These are phyloP conservation scores for Vararia minispora DNA, from an alignment of 768 basidiomycete species.

Conservation along the genomic window DNA sequence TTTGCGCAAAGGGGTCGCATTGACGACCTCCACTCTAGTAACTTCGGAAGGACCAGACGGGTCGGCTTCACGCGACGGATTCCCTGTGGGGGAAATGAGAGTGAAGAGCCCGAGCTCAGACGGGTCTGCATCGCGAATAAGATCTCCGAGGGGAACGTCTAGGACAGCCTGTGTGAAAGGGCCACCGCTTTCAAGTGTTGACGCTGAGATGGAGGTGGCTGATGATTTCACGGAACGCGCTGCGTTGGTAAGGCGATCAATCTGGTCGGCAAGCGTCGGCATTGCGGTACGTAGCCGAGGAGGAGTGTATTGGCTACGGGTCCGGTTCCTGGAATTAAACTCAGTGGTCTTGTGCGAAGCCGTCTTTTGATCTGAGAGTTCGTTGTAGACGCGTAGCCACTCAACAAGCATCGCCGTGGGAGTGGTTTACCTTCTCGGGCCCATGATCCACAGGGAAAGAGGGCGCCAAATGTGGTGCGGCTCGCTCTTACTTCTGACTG, in stretches of 20 bases:
- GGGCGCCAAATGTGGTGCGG: too few species aligned
- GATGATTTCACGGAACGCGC: slow-evolving; percentile 40
- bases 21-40: slow-evolving; percentile 52
- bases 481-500: too few species aligned
- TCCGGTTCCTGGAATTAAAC: not conserved
- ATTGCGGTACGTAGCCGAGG: slow-evolving; percentile 19
- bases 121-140: slow-evolving; percentile 71
- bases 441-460: too few species aligned
- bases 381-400: too few species aligned
- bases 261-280: slow-evolving; percentile 52
- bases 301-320: not conserved
- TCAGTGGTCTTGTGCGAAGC: too few species aligned
- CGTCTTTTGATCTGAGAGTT: too few species aligned
- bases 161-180: slow-evolving; percentile 63
- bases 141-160: slow-evolving; percentile 49
- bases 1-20: slow-evolving; percentile 56
- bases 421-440: too few species aligned
- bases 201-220: slow-evolving; percentile 23
- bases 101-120: slow-evolving; percentile 73
- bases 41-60: slow-evolving; percentile 28
- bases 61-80: slow-evolving; percentile 19
- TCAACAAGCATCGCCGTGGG: too few species aligned
- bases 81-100: slow-evolving; percentile 28
- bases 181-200: slow-evolving; percentile 10
- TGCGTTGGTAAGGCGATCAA: slow-evolving; percentile 49